Evolutionary conservation across 306 rosid species (phyloP), one percentile per base, ranked within the genome.

Genomic region (Casuarina equisetifolia): DNA sequence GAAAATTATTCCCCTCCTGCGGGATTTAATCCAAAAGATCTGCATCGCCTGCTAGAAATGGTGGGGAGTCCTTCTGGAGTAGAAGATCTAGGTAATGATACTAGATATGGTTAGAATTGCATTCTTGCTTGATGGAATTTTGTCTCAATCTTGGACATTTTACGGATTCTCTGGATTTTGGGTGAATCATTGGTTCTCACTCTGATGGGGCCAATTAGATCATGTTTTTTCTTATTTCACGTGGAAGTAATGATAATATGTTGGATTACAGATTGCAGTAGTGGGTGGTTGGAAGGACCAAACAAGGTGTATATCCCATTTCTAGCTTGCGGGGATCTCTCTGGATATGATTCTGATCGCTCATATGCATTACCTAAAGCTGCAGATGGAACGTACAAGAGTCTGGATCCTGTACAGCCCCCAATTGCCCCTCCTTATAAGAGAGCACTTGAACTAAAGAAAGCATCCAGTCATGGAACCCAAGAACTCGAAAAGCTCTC

Each of bases 231-330:
- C 13, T 64, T 62, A 36, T 13, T 62, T 35, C 69, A 62, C 45
- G 69, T 62, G 69, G 44, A 5, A 36, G 69, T 62, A 36, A 62
- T 62, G 19, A 9, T 50, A 49, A 49, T 71, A 61, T 76, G 58
- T 39, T 74, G 72, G 59, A 20, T 82, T 81, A 80, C 91, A 92
- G 97, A 95, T 90, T 96, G 98, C 85, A 83, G 91, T 81, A 96
- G 99, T 77, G 98, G 96, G 69, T 96, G 97, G 96, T 84, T 96
- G 78, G 99, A 92, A 88, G 97, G 99, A 70, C 89, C 99, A 36
- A 96, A 92, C 72, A 91, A 89, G 91, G 93, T 92, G 84, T 95
- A 96, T 85, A 96, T 91, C 80, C 97, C 98, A 57, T 93, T 93
- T 80, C 91, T 91, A 79, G 95, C 97, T 54, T 93, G 98, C 9